Base-by-base conservation (phyloP, 1,284 basidiomycete species). In the Marasmius sp. region DNA sequence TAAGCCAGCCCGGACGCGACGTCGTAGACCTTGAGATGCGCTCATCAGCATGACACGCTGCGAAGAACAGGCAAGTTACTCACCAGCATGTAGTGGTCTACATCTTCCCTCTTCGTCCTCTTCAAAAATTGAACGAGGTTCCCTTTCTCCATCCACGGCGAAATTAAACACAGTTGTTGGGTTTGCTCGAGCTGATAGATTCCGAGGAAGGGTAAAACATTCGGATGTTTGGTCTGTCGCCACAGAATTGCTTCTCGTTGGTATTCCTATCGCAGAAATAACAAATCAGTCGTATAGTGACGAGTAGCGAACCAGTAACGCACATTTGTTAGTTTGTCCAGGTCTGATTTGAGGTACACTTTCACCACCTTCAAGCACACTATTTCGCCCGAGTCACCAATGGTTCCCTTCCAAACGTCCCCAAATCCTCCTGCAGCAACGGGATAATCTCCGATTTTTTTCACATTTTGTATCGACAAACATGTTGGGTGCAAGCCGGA, bases 151-250 rank as follows among this genome's bases (percentile, higher is more conserved):
- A 60, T 60, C 58, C 58, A 60, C 11, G 58, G 58, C 9, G 58
- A 60, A 3, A 60, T 51, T 11, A 60, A 16, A 39, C 50, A 60
- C 34, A 60, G 61, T n/a, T 63, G 64, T 54, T 38, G 57, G 58
- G 57, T 43, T 53, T 54, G 49, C 48, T 50, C 58, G 59, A 53
- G 36, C 14, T 53, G 39, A 54, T 45, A 41, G 0, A 60, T 39
- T 18, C 58, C 58, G 10, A 60, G 39, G 34, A 52, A 60, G 9
- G 49, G 58, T 9, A 60, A 37, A 12, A 60, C 12, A 43, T 54
- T 60, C 5, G 49, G 50, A 45, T 60, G 58, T 18, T 45, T 60
- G 5, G 54, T 20, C 39, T 54, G 58, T 33, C 37, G 14, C 58
- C 58, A 60, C n/a, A 60, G 6, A 12, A 43, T 37, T 16, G 47